phyloP scores from a whole-genome alignment of 2,329 filamentous ascomycete species.

The Pestalotiopsis sp. region DNA sequence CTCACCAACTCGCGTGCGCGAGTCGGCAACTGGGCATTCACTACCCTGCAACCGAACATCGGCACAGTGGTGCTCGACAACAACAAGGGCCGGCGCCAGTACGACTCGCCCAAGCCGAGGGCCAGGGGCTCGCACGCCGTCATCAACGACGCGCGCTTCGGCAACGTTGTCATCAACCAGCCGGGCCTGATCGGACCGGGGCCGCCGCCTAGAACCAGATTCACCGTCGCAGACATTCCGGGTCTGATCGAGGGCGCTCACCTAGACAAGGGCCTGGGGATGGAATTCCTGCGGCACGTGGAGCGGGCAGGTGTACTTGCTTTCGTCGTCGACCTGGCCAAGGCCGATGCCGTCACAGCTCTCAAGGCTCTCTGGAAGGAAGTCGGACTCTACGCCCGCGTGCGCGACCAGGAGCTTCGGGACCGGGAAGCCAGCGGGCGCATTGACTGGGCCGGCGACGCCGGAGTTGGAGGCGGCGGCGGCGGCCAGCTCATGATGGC shows the following conservation, averaged over 20 bases:
- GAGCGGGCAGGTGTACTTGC: slow-evolving; percentile 91
- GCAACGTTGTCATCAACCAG: slow-evolving; percentile 30
- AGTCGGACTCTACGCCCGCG: slow-evolving; percentile 82
- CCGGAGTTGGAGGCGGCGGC: slow-evolving; percentile 31
- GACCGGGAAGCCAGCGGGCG: slow-evolving; percentile 60
- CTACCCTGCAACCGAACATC: slow-evolving; percentile 91
- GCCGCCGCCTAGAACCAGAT: slow-evolving; percentile 69
- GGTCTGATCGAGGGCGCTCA: slow-evolving; percentile 92
- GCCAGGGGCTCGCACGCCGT: slow-evolving; percentile 41
- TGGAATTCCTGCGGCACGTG: slow-evolving; percentile 91
- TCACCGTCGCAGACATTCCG: slow-evolving; percentile 95
- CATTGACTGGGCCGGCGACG: slow-evolving; percentile 62
- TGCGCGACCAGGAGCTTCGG: slow-evolving; percentile 73
- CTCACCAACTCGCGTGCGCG: slow-evolving; percentile 87
- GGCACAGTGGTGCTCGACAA: slow-evolving; percentile 93
- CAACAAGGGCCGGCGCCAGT: slow-evolving; percentile 72
- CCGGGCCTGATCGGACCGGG: slow-evolving; percentile 35
- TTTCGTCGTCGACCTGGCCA: slow-evolving; percentile 86
- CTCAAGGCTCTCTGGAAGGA: slow-evolving; percentile 87
- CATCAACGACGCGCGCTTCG: slow-evolving; percentile 31
- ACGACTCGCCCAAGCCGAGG: slow-evolving; percentile 35
- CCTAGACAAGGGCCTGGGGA: slow-evolving; percentile 85
- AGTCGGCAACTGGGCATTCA: slow-evolving; percentile 95
- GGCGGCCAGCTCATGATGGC: slow-evolving; percentile 31
- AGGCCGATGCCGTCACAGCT: slow-evolving; percentile 77